phyloP scores from a whole-genome alignment of 2,329 filamentous ascomycete species.

The Ceratocystis eucalypticola region DNA sequence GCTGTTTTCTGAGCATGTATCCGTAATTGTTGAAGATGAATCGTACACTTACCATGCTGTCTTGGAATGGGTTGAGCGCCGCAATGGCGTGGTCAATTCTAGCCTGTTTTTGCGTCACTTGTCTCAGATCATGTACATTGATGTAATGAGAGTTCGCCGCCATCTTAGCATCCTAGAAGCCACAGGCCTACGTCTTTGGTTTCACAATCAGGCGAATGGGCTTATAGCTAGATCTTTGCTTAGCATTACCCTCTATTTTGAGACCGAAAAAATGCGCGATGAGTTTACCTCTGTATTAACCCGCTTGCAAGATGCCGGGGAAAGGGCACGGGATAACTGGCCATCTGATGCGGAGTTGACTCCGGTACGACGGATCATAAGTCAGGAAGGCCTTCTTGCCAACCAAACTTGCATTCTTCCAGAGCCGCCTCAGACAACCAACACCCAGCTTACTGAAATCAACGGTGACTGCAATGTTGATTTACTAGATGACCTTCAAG shows the following conservation, averaged over 20 bases:
- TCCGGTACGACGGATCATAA: background rate
- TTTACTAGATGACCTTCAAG: background rate
- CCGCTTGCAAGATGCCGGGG: background rate
- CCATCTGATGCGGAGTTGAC: background rate
- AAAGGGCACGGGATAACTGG: background rate
- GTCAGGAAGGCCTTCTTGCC: background rate
- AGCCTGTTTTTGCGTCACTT: conserved; percentile 14
- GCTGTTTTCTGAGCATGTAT: conserved; percentile 5
- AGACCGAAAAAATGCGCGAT: background rate
- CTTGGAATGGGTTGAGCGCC: conserved; percentile 13
- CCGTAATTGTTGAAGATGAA: conserved; percentile 6
- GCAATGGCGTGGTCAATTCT: background rate
- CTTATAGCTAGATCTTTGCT: background rate
- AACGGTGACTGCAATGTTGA: background rate
- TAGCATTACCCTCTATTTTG: conserved; percentile 1
- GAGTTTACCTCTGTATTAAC: background rate
- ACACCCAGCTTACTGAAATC: background rate
- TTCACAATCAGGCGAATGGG: background rate
- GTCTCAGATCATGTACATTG: conserved; percentile 14
- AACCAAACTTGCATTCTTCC: background rate
- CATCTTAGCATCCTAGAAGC: background rate
- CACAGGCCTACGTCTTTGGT: background rate
- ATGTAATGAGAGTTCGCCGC: background rate
- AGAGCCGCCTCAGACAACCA: background rate
- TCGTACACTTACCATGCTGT: conserved; percentile 1